Evolutionary conservation across 1,284 basidiomycete genomes (phyloP).

Genomic region (Pulveroboletus sp.): DNA sequence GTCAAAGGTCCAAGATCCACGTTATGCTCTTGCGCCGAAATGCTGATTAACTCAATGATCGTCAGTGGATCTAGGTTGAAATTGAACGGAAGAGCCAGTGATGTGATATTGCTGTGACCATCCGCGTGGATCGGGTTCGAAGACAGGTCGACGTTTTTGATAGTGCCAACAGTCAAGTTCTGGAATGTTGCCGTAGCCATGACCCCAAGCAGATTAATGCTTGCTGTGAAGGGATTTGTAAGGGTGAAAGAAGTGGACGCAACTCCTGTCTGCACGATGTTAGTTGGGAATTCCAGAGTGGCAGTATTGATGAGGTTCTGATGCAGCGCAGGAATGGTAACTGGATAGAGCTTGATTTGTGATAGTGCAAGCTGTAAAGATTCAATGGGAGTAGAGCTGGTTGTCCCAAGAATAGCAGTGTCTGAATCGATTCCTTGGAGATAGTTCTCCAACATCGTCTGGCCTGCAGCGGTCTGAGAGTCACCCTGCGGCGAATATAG

Average conservation of each 20-base stretch:
- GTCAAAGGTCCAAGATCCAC: constrained; percentile 68
- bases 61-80: constrained; percentile 66
- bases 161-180: constrained; percentile 54
- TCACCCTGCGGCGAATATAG: constrained; percentile 64
- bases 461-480: constrained; percentile 54
- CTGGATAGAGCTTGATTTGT: constrained; percentile 59
- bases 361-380: constrained; percentile 69
- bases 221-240: constrained; percentile 76
- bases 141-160: constrained; percentile 55
- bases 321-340: constrained; percentile 68
- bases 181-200: constrained; percentile 58
- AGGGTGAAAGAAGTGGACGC: constrained; percentile 59
- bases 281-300: constrained; percentile 55
- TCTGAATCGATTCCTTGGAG: constrained; percentile 64
- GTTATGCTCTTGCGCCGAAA: constrained; percentile 54
- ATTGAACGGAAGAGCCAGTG: constrained; percentile 58
- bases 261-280: constrained; percentile 60
- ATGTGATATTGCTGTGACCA: constrained; percentile 64
- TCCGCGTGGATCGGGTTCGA: constrained; percentile 59
- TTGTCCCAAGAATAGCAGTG: constrained; percentile 61
- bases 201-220: constrained; percentile 67
- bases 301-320: constrained; percentile 63
- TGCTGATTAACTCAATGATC: constrained; percentile 61
- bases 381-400: constrained; percentile 60
- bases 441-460: constrained; percentile 67